Percentiles rank a stretch among this genome's conserved stretches.
Conservation (phyloP, 176 grass and related monocot genomes). For the Aegilops speltoides region DNA sequence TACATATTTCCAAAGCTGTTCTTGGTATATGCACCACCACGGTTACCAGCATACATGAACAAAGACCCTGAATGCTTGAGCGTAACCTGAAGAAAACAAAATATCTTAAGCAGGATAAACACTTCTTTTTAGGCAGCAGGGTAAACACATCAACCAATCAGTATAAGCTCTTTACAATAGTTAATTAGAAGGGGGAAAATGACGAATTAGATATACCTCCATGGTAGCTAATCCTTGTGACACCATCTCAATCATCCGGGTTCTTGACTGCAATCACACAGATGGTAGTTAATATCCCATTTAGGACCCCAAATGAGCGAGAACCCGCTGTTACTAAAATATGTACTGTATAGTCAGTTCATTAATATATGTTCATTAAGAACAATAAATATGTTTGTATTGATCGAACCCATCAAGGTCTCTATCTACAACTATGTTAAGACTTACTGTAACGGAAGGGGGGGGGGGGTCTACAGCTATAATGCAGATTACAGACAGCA, state of each 20-base stretch:
- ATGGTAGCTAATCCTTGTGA: conserved; percentile 75
- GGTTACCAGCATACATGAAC: conserved; percentile 93
- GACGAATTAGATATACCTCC: conserved; percentile 56
- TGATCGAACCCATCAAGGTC: conserved; percentile 5
- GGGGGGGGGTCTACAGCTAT: neutral
- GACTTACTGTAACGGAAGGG: too few relatives aligned
- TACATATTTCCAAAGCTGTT: conserved; percentile 94
- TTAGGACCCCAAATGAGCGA: neutral
- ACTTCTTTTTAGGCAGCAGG: neutral
- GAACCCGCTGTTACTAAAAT: neutral
- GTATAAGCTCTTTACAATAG: neutral
- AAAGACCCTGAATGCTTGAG: conserved; percentile 96
- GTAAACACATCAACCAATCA: conserved; percentile 16
- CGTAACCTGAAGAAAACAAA: conserved; percentile 53
- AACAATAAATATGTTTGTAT: neutral
- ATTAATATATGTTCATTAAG: neutral
- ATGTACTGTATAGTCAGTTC: neutral
- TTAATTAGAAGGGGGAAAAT: neutral
- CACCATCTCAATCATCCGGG: conserved; percentile 89
- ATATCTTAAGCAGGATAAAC: conserved; percentile 18
- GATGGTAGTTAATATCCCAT: neutral
- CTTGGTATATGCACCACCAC: conserved; percentile 91
- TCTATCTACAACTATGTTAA: too few relatives aligned
- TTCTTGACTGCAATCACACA: conserved; percentile 52
- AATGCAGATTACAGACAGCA: neutral